Evolutionary conservation across 2,329 filamentous ascomycete genomes (phyloP).

Genomic region (Amphichorda felina): DNA sequence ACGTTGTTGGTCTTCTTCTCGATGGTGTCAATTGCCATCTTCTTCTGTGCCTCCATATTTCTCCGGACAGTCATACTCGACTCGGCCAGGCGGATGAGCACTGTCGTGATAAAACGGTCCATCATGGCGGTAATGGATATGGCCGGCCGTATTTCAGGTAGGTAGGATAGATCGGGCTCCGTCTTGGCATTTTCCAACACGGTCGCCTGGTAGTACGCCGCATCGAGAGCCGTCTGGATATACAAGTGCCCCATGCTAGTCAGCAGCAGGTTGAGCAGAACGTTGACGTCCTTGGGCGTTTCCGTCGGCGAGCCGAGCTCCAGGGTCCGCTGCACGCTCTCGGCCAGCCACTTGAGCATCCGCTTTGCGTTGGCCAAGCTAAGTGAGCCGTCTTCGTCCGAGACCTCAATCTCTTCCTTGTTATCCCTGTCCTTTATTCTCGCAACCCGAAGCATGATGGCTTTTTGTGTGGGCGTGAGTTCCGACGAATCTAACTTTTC

Average conservation of each 20-base stretch:
- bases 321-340: conserved; percentile 81
- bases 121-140: conserved; percentile 89
- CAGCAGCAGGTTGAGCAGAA: conserved; percentile 72
- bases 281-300: conserved; percentile 86
- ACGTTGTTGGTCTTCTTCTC: conserved; percentile 69
- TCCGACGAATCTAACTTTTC: conserved; percentile 83
- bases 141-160: conserved; percentile 66
- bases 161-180: conserved; percentile 79
- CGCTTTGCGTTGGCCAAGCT: conserved; percentile 84
- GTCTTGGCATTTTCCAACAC: conserved; percentile 67
- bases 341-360: conserved; percentile 95
- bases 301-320: conserved; percentile 83
- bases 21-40: conserved; percentile 60
- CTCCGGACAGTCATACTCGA: conserved; percentile 82
- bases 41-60: conserved; percentile 78
- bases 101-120: conserved; percentile 81
- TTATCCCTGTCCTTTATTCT: conserved; percentile 67
- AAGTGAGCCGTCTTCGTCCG: conserved; percentile 77
- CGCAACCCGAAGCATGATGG: conserved; percentile 81
- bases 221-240: conserved; percentile 54
- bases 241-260: conserved; percentile 80
- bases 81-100: conserved; percentile 80
- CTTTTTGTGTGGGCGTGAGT: conserved; percentile 75
- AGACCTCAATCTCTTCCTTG: conserved; percentile 80
- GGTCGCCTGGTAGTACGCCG: conserved; percentile 60